phyloP scores from a whole-genome alignment of 352 stramenopile species.

The Pythium biforme region DNA sequence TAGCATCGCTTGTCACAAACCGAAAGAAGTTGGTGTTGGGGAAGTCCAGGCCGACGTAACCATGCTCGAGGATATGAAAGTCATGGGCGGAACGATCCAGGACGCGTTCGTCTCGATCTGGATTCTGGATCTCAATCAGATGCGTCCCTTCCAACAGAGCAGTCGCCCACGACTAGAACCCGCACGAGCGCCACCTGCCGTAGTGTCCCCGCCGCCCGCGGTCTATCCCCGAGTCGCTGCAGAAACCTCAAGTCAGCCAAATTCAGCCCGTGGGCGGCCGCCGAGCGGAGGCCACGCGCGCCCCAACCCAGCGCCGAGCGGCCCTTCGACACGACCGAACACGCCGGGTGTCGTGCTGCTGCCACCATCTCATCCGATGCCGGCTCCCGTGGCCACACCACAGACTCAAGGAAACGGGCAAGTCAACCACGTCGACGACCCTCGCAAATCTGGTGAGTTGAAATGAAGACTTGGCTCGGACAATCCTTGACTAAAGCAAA shows the following conservation, averaged over 20 bases:
- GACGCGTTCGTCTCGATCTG: constrained; percentile 83
- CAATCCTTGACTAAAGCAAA: no score
- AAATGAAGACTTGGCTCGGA: not conserved
- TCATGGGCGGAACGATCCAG: constrained; percentile 79
- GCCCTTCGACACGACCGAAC: constrained; percentile 2
- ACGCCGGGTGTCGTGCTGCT: constrained; percentile 18
- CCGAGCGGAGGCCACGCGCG: constrained; percentile 11
- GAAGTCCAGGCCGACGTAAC: constrained; percentile 69
- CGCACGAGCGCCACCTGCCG: constrained; percentile 14
- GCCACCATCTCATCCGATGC: not conserved
- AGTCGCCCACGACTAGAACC: constrained; percentile 7
- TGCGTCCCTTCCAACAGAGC: constrained; percentile 56
- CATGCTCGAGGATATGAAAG: constrained; percentile 81
- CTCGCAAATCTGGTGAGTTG: constrained; percentile 17
- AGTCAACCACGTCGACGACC: constrained; percentile 18
- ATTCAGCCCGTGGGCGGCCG: constrained; percentile 8
- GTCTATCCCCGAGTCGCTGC: constrained; percentile 19
- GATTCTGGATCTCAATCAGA: constrained; percentile 70
- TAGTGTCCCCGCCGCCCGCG: constrained; percentile 14
- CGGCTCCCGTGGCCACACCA: not conserved
- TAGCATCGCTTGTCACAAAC: constrained; percentile 53
- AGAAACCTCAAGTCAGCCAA: constrained; percentile 1
- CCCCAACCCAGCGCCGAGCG: not conserved
- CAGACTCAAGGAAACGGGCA: constrained; percentile 3
- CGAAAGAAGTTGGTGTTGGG: constrained; percentile 50